phyloP scores from a whole-genome alignment of 1,284 basidiomycete genomes.

The Moesziomyces sp. region DNA sequence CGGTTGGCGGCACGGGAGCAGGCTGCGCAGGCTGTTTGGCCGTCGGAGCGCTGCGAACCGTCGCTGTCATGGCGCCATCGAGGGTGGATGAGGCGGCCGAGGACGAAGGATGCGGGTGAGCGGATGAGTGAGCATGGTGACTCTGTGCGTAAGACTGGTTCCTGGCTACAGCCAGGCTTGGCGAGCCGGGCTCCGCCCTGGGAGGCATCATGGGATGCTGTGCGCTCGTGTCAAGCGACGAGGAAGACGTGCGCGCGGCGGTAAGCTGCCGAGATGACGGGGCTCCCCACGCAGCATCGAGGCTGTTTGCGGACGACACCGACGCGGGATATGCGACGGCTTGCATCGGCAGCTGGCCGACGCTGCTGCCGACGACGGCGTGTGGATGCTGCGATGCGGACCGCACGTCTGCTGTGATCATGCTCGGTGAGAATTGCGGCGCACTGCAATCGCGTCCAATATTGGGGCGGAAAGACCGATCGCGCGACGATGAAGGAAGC shows the following conservation, averaged over 20 bases:
- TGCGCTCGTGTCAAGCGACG: neutral
- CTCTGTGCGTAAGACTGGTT: constrained; percentile 11
- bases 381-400: no score
- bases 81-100: constrained; percentile 25
- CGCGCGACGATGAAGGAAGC: no score
- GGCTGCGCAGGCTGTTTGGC: neutral
- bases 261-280: constrained; percentile 5
- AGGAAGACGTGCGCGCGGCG: constrained; percentile 3
- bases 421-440: no score
- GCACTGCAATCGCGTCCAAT: no score
- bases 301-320: constrained; percentile 25
- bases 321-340: constrained; percentile 5
- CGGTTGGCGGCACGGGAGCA: neutral
- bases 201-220: constrained; percentile 19
- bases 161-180: constrained; percentile 24
- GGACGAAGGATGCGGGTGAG: constrained; percentile 2
- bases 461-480: no score
- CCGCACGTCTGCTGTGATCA: no score
- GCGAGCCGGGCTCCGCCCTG: constrained; percentile 23
- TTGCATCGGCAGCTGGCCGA: constrained; percentile 3
- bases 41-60: constrained; percentile 2
- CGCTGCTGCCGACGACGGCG: constrained; percentile 1
- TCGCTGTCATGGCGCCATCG: constrained; percentile 30
- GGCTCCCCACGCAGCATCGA: constrained; percentile 30
- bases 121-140: constrained; percentile 7